Percentiles rank a stretch among this genome's conserved stretches.
phyloP scores from a whole-genome alignment of 176 grass and related monocot genomes.

The Secale cereale region DNA sequence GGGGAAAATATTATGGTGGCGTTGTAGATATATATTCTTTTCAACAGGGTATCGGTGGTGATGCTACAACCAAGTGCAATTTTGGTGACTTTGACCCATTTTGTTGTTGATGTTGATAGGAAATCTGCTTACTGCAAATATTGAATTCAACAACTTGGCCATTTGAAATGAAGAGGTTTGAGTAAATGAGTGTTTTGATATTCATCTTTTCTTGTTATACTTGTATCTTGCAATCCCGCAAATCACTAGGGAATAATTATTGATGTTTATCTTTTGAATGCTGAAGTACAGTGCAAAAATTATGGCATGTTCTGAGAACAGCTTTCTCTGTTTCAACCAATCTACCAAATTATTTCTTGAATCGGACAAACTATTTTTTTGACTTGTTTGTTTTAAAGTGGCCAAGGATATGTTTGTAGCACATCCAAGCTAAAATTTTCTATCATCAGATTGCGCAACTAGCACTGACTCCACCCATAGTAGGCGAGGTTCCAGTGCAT shows the following conservation, averaged over 20 bases:
- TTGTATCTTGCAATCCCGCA: not conserved
- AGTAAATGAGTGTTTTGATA: not conserved
- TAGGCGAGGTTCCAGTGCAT: too few species aligned
- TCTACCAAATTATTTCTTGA: not conserved
- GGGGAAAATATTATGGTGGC: not conserved
- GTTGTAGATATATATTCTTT: conserved; percentile 45
- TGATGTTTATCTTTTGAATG: not conserved
- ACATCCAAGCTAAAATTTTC: too few species aligned
- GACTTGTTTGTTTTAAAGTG: too few species aligned
- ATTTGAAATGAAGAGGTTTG: conserved; percentile 11
- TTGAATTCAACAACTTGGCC: not conserved
- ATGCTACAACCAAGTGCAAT: not conserved
- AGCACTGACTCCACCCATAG: too few species aligned
- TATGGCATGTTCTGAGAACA: not conserved
- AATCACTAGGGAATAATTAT: not conserved
- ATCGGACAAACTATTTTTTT: too few species aligned
- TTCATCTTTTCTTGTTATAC: not conserved
- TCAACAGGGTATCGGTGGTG: not conserved
- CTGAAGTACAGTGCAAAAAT: not conserved
- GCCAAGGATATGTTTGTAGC: too few species aligned
- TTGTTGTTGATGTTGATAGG: conserved; percentile 25
- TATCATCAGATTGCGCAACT: too few species aligned
- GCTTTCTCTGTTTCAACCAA: not conserved
- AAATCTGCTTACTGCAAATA: conserved; percentile 23
- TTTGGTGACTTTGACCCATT: conserved; percentile 16